Percentiles rank a stretch among this genome's conserved stretches.
These are phyloP conservation scores for Zizania palustris DNA, from an alignment of 202 grass and related monocot genomes.

Conservation along the genomic window DNA sequence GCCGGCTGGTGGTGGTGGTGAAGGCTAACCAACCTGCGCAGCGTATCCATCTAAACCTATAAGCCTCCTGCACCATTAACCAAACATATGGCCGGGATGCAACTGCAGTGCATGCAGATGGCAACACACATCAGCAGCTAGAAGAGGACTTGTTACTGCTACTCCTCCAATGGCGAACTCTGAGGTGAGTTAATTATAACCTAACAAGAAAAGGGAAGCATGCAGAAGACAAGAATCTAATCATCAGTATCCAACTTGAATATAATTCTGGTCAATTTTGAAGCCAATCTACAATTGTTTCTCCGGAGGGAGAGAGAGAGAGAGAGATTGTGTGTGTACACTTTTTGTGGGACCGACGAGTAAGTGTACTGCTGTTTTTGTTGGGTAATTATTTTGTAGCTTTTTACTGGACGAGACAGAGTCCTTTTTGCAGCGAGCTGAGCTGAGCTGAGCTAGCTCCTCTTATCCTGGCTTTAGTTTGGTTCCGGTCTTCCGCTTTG, in stretches of 20 bases:
- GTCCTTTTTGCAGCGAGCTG: neutral
- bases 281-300: neutral
- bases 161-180: neutral
- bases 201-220: slow-evolving; percentile 21
- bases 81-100: slow-evolving; percentile 28
- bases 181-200: slow-evolving; percentile 10
- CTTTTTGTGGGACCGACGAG: slow-evolving; percentile 32
- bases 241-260: too few relatives aligned
- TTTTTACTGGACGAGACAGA: slow-evolving; percentile 19
- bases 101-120: neutral
- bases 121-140: neutral
- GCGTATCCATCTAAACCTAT: slow-evolving; percentile 43
- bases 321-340: neutral
- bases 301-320: neutral
- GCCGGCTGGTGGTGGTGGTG: slow-evolving; percentile 26
- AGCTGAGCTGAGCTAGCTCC: neutral
- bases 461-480: slow-evolving; percentile 41
- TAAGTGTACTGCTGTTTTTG: neutral
- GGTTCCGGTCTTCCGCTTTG: slow-evolving; percentile 20
- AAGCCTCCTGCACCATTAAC: slow-evolving; percentile 23
- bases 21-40: slow-evolving; percentile 41
- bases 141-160: neutral
- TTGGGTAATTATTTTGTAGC: neutral
- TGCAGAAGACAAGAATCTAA: neutral
- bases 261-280: neutral